Percentiles rank a stretch among this genome's conserved stretches.
These are phyloP conservation scores for Microdochium trichocladiopsis DNA, from an alignment of 2,329 filamentous ascomycete species.

Conservation along the genomic window DNA sequence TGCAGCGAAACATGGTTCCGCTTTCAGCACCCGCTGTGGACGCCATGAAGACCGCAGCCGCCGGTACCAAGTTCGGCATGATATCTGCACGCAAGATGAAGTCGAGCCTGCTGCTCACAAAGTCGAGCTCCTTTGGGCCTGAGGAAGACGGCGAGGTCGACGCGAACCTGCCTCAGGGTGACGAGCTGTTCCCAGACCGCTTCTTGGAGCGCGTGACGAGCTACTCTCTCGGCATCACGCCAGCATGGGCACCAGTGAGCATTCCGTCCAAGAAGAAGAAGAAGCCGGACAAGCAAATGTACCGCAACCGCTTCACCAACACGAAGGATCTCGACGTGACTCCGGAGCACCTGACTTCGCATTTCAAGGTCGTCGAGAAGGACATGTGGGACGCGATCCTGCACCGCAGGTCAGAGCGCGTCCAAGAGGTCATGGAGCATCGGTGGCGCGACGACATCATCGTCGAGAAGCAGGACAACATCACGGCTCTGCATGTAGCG, in stretches of 20 bases:
- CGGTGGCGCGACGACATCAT: slow-evolving; percentile 5
- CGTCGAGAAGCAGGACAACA: slow-evolving; percentile 4
- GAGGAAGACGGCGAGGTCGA: not conserved
- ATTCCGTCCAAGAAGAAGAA: slow-evolving; percentile 2
- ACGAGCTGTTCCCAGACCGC: slow-evolving; percentile 4
- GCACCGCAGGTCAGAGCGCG: slow-evolving; percentile 2
- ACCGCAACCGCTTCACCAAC: slow-evolving; percentile 6
- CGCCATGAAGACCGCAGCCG: not conserved
- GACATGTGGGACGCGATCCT: slow-evolving; percentile 6
- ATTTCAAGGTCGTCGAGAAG: slow-evolving; percentile 7
- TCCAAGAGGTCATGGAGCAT: slow-evolving; percentile 5
- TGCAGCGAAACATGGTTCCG: not conserved
- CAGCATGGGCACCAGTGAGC: slow-evolving; percentile 3
- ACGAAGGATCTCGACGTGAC: slow-evolving; percentile 3
- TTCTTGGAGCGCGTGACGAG: slow-evolving; percentile 2
- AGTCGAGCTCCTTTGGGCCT: not conserved
- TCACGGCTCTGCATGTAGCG: slow-evolving; percentile 6
- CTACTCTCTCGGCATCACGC: slow-evolving; percentile 4
- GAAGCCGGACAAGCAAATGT: slow-evolving; percentile 1
- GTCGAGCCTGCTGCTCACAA: slow-evolving; percentile 4
- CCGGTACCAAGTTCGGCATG: not conserved
- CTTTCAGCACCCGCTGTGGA: not conserved
- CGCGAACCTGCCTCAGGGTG: slow-evolving; percentile 1
- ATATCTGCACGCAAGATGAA: slow-evolving; percentile 3
- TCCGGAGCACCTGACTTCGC: slow-evolving; percentile 2